Evolutionary conservation across 2,329 filamentous ascomycete species (phyloP), one percentile per base, ranked within the genome.

Genomic region (Colletotrichum cereale): DNA sequence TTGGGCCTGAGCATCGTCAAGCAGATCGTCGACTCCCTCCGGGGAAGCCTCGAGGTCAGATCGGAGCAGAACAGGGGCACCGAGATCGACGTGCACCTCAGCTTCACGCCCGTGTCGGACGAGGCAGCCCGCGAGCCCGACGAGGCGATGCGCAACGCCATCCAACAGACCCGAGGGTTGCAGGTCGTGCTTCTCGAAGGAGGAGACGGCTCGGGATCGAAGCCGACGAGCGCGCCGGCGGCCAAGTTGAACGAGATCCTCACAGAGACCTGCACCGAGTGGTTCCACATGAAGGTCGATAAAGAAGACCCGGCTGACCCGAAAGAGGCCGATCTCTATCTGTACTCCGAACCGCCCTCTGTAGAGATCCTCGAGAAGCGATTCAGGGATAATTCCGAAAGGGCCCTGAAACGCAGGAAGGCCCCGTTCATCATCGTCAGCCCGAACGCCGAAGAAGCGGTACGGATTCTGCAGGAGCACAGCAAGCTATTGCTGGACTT

Each of bases 1-100:
- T 80, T 92, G 0, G 91, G 91, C 0, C 79, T 92, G 48, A 89
- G 87, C 21, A 90, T 93, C 16, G 90, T 93, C 31, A 85, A 85
- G 48, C 83, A 84, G 63, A 88, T 92, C 44, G 86, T 92, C 21
- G 85, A 87, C 57, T 86, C 88, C 34, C 80, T 93, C 0, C 85
- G 86, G 36, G 91, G 91, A 0, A 84, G 82, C 8, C 88, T 93
- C 53, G 84, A 88, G 11, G 84, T 92, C 42, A 83, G 83, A 40
- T 89, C 85, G 61, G 83, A 87, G 64, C 80, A 84, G 12, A 84
- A 85, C 2, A 82, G 84, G 47, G 90, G 90, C 2, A 91, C 89
- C 0, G 85, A 86, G 29, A 85, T 89, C 2, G 83, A 82, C 12
- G 84, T 89, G 10, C 83, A 79, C 3, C 75, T 90, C 1, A 83